Evolutionary conservation across 164 flowering plant genomes (phyloP).

Genomic region (Brasenia schreberi): DNA sequence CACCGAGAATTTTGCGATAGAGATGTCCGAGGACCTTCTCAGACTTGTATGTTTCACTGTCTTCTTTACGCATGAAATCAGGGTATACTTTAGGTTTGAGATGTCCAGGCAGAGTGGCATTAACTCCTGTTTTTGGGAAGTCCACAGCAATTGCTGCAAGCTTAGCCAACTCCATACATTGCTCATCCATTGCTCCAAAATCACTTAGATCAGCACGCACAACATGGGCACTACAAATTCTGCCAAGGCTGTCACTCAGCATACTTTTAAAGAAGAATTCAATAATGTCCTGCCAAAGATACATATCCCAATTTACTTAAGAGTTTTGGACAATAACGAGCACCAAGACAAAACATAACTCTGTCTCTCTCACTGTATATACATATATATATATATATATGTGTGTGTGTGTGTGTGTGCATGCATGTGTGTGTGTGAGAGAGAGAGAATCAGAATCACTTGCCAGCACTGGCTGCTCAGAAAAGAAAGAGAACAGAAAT

Average conservation of each 20-base stretch:
- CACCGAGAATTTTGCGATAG: slow-evolving; percentile 46
- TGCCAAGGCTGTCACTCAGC: slow-evolving; percentile 64
- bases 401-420: too few species aligned
- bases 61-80: slow-evolving; percentile 89
- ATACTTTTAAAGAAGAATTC: slow-evolving; percentile 64
- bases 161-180: slow-evolving; percentile 60
- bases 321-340: background rate
- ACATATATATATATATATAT: too few species aligned
- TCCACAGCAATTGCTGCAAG: slow-evolving; percentile 94
- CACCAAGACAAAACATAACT: background rate
- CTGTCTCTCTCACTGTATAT: background rate
- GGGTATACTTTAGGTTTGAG: slow-evolving; percentile 80
- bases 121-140: slow-evolving; percentile 85
- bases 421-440: background rate
- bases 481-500: too few species aligned
- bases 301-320: background rate
- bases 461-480: too few species aligned
- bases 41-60: slow-evolving; percentile 54
- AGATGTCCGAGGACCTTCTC: slow-evolving; percentile 61
- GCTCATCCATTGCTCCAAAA: slow-evolving; percentile 68
- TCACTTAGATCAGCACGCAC: slow-evolving; percentile 88
- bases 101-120: slow-evolving; percentile 50
- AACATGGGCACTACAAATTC: slow-evolving; percentile 91
- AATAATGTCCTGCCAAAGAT: slow-evolving; percentile 55
- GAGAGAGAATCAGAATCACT: too few species aligned